Base-by-base conservation (phyloP, 345 rosid species). In the Viola odorata region DNA sequence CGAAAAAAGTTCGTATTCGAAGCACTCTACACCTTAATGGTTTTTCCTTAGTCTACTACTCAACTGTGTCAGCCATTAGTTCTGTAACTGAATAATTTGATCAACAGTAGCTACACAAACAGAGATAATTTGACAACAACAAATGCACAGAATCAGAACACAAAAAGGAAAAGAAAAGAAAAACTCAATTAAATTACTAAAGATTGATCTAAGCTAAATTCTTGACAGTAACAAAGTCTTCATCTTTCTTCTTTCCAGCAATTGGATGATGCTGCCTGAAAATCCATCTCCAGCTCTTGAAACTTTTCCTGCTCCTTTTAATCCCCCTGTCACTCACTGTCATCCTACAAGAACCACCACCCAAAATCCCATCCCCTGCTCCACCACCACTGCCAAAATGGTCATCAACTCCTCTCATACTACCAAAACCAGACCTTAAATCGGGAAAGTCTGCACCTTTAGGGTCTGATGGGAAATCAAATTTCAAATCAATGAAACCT, bases 241-340 rank as follows among this genome's bases (percentile, higher is more conserved):
- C 74, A 13, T 64, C 80, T 63, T 75, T 80, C 71, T 76, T 80
- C 78, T 65, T 72, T 17, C 12, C 12, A 11, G 71, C 48, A 66
- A 45, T 71, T 47, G 75, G 81, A 64, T 73, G 81, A 64, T 73
- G 85, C 56, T 83, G 84, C 75, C 85, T 75, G 81, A 94, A 90
- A 15, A 90, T 83, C 99, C 99, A 90, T 48, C 82, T 79, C 97
- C 97, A 90, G 5, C 99, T 95, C 72, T 78, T 90, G 79, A 94
- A 90, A 72, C 95, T 94, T 55, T 63, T 88, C 57, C 88, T 70
- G 84, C 82, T 86, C 79, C 83, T 86, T 67, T 81, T 84, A 48
- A 81, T 81, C 60, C 85, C 88, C 50, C 85, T 65, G 51, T 86
- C 99, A 61, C 70, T 79, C 63, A 77, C 77, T 37, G 83, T 74